Evolutionary conservation across 805 yeast genomes (phyloP).

Genomic region (Ogataea neopini): DNA sequence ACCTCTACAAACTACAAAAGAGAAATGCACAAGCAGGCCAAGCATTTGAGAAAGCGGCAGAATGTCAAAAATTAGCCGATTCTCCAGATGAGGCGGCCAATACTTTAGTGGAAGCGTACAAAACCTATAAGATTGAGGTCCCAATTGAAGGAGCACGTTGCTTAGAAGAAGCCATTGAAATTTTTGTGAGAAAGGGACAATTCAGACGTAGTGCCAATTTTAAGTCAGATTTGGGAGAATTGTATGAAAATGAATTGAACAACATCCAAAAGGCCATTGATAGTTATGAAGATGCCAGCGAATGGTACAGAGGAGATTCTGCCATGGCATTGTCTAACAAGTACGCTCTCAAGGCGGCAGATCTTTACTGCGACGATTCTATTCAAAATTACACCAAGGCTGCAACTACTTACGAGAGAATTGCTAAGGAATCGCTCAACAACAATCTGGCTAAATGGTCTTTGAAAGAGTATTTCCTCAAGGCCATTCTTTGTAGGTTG

Average conservation of each 20-base stretch:
- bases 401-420: constrained; percentile 69
- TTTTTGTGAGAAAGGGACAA: constrained; percentile 89
- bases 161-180: constrained; percentile 71
- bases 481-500: constrained; percentile 77
- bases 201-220: constrained; percentile 96
- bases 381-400: constrained; percentile 74
- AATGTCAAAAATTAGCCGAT: constrained; percentile 69
- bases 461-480: constrained; percentile 86
- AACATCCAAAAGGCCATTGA: constrained; percentile 69
- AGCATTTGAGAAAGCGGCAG: constrained; percentile 85
- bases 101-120: constrained; percentile 86
- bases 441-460: constrained; percentile 86
- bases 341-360: constrained; percentile 87
- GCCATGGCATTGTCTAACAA: constrained; percentile 90
- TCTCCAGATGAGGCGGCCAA: constrained; percentile 90
- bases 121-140: constrained; percentile 73
- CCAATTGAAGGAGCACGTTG: constrained; percentile 78
- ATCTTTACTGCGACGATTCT: constrained; percentile 66
- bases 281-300: constrained; percentile 91
- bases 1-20: constrained; percentile 74
- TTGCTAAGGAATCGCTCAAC: constrained; percentile 73
- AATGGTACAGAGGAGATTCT: constrained; percentile 91
- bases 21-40: constrained; percentile 75
- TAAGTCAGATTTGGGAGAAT: constrained; percentile 84
- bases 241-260: constrained; percentile 74